Evolutionary conservation across 2,329 filamentous ascomycete genomes (phyloP).

Genomic region (Cryoendolithus antarcticus): DNA sequence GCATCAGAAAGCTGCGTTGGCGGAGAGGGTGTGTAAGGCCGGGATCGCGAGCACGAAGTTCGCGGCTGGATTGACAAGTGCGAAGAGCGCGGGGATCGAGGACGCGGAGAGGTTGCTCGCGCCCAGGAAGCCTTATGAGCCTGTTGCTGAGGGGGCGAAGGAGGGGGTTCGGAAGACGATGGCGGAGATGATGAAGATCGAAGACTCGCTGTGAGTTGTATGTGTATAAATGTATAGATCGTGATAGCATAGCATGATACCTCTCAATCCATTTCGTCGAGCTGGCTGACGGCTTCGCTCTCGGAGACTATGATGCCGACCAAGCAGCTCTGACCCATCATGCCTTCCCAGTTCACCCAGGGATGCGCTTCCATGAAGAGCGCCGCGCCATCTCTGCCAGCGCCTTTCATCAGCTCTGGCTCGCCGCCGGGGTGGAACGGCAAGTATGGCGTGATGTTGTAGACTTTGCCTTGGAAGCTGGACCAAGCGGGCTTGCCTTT

Average conservation of each 20-base stretch:
- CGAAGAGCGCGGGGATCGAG: constrained; percentile 46
- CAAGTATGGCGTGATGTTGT: constrained; percentile 83
- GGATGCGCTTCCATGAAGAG: constrained; percentile 53
- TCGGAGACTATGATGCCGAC: constrained; percentile 50
- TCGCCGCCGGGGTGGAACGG: constrained; percentile 84
- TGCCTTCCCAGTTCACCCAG: constrained; percentile 59
- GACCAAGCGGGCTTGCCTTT: constrained; percentile 81
- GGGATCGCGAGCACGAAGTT: constrained; percentile 56
- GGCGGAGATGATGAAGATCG: constrained; percentile 29
- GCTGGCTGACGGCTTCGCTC: constrained; percentile 26
- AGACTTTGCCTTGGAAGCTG: constrained; percentile 76
- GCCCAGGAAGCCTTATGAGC: constrained; percentile 51
- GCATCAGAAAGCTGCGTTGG: constrained; percentile 47
- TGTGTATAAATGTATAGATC: too few relatives aligned
- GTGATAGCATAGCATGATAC: too few relatives aligned
- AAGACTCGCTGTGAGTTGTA: constrained; percentile 20
- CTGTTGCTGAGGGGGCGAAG: constrained; percentile 32
- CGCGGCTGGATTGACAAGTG: constrained; percentile 48
- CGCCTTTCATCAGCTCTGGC: constrained; percentile 66
- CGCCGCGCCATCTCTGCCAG: constrained; percentile 56
- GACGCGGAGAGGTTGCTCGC: constrained; percentile 45
- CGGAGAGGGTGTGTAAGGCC: constrained; percentile 50
- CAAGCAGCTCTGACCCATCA: constrained; percentile 48
- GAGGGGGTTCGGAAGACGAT: constrained; percentile 30
- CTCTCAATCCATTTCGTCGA: constrained; percentile 56